phyloP scores from a whole-genome alignment of 73 alveolate genomes.

The Durusdinium trenchii region DNA sequence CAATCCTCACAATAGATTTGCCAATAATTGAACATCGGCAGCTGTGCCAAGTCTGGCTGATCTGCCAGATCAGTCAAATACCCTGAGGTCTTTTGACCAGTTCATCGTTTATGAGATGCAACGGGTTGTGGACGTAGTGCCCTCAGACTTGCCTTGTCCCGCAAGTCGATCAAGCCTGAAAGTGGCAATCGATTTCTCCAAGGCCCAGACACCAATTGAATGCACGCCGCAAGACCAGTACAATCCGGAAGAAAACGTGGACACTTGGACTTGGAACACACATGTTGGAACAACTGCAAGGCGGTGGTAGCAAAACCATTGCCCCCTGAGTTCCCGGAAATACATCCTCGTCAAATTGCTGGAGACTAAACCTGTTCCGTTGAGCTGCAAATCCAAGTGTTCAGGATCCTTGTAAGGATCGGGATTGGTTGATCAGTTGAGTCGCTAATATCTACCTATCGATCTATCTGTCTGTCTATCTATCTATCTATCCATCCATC shows the following conservation, averaged over 20 bases:
- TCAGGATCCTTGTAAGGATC: no score
- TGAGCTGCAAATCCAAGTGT: no score
- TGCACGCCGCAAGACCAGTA: slow-evolving; percentile 87
- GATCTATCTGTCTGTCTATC: no score
- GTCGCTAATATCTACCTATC: no score
- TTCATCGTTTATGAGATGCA: slow-evolving; percentile 89
- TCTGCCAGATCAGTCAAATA: not conserved
- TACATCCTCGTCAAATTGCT: no score
- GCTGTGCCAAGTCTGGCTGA: not conserved
- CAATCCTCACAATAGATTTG: not conserved
- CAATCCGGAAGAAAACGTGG: slow-evolving; percentile 76
- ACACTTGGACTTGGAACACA: slow-evolving; percentile 1
- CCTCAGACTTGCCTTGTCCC: not conserved
- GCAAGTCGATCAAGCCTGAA: not conserved
- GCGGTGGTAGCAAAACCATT: no score
- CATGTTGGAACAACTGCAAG: no score
- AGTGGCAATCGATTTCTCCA: not conserved
- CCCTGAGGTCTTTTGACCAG: slow-evolving; percentile 87
- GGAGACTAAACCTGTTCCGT: no score
- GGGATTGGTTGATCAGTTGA: no score
- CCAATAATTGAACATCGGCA: not conserved
- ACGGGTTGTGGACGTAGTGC: slow-evolving; percentile 60
- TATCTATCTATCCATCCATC: no score
- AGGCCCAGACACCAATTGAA: slow-evolving; percentile 93
- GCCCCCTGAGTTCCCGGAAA: no score